A percentile compares a stretch with the other conserved stretches of the same genome.
Evolutionary conservation across 768 basidiomycete species (phyloP).

Genomic region (Phlebiopsis gigantea): DNA sequence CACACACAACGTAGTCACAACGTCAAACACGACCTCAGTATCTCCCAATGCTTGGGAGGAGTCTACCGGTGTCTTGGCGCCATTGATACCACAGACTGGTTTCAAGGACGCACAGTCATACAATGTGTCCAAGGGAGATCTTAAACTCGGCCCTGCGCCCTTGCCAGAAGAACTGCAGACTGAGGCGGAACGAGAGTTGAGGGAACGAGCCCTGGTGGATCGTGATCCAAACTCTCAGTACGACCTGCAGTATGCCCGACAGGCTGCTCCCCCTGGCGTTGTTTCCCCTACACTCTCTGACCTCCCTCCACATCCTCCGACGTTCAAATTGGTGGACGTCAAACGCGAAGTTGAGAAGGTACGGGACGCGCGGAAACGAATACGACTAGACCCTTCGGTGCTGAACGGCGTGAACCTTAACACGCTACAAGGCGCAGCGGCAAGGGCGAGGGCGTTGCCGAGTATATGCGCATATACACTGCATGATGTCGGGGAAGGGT

Average conservation of each 20-base stretch:
- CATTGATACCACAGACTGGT: conserved; percentile 65
- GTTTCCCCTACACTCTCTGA: conserved; percentile 65
- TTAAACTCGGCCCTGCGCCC: conserved; percentile 84
- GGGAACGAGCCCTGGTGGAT: conserved; percentile 78
- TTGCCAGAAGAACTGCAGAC: conserved; percentile 72
- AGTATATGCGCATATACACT: conserved; percentile 95
- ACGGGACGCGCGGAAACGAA: conserved; percentile 86
- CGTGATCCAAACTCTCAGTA: conserved; percentile 62
- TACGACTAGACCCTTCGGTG: conserved; percentile 77
- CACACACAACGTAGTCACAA: conserved; percentile 50
- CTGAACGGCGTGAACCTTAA: conserved; percentile 52
- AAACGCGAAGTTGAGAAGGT: conserved; percentile 87
- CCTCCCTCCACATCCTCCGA: conserved; percentile 72
- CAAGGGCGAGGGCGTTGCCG: conserved; percentile 69
- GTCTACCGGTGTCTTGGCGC: conserved; percentile 76
- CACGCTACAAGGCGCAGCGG: conserved; percentile 50
- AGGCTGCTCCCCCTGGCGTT: conserved; percentile 47
- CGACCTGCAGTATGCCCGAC: conserved; percentile 53
- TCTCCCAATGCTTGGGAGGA: conserved; percentile 75
- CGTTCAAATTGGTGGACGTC: conserved; percentile 83
- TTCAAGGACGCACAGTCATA: conserved; percentile 65
- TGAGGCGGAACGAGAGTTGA: conserved; percentile 74
- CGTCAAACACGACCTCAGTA: conserved; percentile 60
- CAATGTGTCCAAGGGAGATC: conserved; percentile 66
- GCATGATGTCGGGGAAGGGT: conserved; percentile 96